phyloP scores from a whole-genome alignment of 1,284 basidiomycete species.

The Hemileia vastatrix region DNA sequence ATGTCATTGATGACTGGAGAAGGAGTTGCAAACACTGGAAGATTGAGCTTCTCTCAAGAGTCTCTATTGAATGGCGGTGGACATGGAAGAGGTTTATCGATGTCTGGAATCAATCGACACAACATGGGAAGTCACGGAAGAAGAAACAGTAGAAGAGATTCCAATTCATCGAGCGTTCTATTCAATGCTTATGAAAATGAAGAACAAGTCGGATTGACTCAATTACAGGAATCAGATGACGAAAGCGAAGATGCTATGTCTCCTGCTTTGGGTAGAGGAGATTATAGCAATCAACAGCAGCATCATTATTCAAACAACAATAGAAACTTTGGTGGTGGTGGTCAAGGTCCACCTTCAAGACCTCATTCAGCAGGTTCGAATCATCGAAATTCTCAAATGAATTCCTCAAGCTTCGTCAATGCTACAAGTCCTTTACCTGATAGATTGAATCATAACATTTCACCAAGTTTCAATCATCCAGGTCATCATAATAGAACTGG shows the following conservation, averaged over 20 bases:
- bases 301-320: background rate
- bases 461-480: background rate
- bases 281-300: background rate
- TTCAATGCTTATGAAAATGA: conserved; percentile 37
- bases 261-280: background rate
- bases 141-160: conserved; percentile 26
- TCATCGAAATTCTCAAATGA: too few species aligned
- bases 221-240: conserved; percentile 33
- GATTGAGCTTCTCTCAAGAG: conserved; percentile 33
- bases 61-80: conserved; percentile 27
- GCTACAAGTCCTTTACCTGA: background rate
- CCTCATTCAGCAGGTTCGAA: too few species aligned
- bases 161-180: conserved; percentile 30
- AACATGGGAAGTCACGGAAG: conserved; percentile 22
- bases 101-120: background rate
- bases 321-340: background rate
- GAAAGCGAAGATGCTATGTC: conserved; percentile 15
- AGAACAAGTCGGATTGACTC: conserved; percentile 33
- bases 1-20: conserved; percentile 39
- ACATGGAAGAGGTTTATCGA: conserved; percentile 23
- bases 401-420: too few species aligned
- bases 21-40: conserved; percentile 30
- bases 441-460: background rate
- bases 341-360: too few species aligned
- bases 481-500: background rate